phyloP scores from a whole-genome alignment of 1,139 yeast species.

The Blastobotrys apis region DNA sequence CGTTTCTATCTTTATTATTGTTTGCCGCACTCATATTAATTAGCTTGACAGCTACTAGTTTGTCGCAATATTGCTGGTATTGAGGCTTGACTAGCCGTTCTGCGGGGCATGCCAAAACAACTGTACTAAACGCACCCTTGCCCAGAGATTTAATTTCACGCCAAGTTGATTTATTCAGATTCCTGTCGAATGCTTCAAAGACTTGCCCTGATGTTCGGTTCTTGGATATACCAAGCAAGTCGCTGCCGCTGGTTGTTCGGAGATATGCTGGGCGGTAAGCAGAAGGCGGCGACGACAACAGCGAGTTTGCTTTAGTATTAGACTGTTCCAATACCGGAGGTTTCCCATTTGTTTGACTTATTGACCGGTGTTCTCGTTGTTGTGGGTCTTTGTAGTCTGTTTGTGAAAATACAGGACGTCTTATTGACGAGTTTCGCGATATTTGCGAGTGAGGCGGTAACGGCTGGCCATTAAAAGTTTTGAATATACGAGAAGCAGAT shows the following conservation, averaged over 20 bases:
- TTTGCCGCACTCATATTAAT: slow-evolving; percentile 26
- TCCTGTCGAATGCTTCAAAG: slow-evolving; percentile 30
- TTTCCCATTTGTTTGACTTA: too few species aligned
- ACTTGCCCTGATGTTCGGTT: slow-evolving; percentile 14
- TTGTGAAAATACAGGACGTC: neutral
- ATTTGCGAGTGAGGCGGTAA: slow-evolving; percentile 7
- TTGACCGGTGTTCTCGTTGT: too few species aligned
- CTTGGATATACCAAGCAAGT: too few species aligned
- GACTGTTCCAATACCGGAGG: neutral
- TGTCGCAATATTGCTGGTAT: slow-evolving; percentile 36
- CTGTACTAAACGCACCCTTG: slow-evolving; percentile 40
- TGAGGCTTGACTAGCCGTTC: slow-evolving; percentile 30
- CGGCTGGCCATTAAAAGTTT: slow-evolving; percentile 9
- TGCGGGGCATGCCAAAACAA: slow-evolving; percentile 36
- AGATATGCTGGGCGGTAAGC: slow-evolving; percentile 5
- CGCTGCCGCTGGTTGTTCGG: slow-evolving; percentile 3
- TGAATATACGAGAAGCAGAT: slow-evolving; percentile 7
- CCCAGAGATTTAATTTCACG: slow-evolving; percentile 36
- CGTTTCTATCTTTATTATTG: slow-evolving; percentile 17
- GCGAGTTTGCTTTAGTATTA: too few species aligned
- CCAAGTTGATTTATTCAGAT: slow-evolving; percentile 31
- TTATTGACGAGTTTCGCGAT: slow-evolving; percentile 5
- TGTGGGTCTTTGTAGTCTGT: too few species aligned
- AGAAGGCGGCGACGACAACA: too few species aligned
- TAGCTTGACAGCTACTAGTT: slow-evolving; percentile 39